Conservation (phyloP, 768 basidiomycete species). For the Dendrothele bispora region DNA sequence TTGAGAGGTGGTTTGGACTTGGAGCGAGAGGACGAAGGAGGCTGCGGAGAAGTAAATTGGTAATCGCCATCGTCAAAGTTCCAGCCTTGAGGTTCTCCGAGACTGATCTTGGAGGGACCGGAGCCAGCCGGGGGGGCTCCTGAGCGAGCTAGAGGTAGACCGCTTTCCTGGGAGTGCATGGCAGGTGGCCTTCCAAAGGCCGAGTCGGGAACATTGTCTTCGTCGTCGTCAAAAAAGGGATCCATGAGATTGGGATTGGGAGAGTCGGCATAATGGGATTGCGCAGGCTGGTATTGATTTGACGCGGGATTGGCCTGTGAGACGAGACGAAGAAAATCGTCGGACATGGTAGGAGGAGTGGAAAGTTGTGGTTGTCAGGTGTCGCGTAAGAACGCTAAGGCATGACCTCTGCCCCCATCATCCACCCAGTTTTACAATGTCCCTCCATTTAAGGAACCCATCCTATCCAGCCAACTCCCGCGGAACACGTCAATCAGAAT, state of each 20-base stretch:
- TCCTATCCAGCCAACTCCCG: too few relatives aligned
- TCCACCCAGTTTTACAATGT: too few relatives aligned
- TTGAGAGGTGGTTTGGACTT: constrained; percentile 15
- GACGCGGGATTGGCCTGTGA: constrained; percentile 68
- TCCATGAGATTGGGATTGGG: constrained; percentile 57
- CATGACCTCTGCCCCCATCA: too few relatives aligned
- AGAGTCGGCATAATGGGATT: constrained; percentile 39
- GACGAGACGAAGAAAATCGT: constrained; percentile 75
- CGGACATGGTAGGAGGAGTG: constrained; percentile 49
- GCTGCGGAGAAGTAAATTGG: constrained; percentile 30
- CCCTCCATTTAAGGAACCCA: too few relatives aligned
- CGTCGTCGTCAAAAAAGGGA: constrained; percentile 89
- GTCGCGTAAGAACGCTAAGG: too few relatives aligned
- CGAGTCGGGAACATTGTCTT: constrained; percentile 68
- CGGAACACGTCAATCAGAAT: too few relatives aligned
- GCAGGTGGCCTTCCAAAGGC: constrained; percentile 56
- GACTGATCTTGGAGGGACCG: constrained; percentile 46
- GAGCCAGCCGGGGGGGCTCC: constrained; percentile 62
- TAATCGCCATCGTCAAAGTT: constrained; percentile 69
- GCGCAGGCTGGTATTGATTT: constrained; percentile 47
- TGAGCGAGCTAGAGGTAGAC: constrained; percentile 55
- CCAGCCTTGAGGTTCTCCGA: constrained; percentile 67
- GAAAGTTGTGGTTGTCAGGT: neutral
- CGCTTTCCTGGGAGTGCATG: constrained; percentile 55
- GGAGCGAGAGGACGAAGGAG: constrained; percentile 17